Evolutionary conservation across 352 stramenopile genomes (phyloP).

Genomic region (Peronospora belbahrii): DNA sequence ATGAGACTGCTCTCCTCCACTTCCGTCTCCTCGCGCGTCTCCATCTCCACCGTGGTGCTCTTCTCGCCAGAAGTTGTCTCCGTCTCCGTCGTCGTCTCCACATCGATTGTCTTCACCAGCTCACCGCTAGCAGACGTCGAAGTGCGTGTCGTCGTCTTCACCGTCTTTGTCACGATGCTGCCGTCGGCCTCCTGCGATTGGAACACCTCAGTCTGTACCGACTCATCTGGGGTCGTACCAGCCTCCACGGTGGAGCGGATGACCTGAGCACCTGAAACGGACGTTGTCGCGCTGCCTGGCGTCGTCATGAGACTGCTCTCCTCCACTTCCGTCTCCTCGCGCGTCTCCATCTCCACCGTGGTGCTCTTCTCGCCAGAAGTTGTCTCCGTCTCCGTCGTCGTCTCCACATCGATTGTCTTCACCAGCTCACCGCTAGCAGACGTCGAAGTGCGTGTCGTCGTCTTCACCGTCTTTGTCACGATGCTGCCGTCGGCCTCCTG

Average conservation of each 20-base stretch:
- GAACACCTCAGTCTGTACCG: constrained; percentile 6
- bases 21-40: constrained; percentile 13
- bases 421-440: constrained; percentile 8
- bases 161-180: constrained; percentile 8
- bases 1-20: constrained; percentile 9
- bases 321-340: constrained; percentile 10
- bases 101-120: constrained; percentile 1
- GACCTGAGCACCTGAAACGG: neutral
- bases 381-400: constrained; percentile 14
- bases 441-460: constrained; percentile 4
- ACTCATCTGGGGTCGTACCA: constrained; percentile 1
- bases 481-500: constrained; percentile 12
- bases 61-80: constrained; percentile 2
- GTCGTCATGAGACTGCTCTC: constrained; percentile 7
- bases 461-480: constrained; percentile 12
- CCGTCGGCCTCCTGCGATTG: constrained; percentile 2
- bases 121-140: neutral
- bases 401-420: constrained; percentile 13
- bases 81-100: constrained; percentile 11
- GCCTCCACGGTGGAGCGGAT: constrained; percentile 6
- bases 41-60: constrained; percentile 6
- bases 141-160: constrained; percentile 1
- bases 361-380: constrained; percentile 12
- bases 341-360: constrained; percentile 15
- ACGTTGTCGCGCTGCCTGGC: neutral